These are phyloP conservation scores for Leptographium wingfieldii DNA, from an alignment of 2,329 filamentous ascomycete genomes.

Conservation along the genomic window DNA sequence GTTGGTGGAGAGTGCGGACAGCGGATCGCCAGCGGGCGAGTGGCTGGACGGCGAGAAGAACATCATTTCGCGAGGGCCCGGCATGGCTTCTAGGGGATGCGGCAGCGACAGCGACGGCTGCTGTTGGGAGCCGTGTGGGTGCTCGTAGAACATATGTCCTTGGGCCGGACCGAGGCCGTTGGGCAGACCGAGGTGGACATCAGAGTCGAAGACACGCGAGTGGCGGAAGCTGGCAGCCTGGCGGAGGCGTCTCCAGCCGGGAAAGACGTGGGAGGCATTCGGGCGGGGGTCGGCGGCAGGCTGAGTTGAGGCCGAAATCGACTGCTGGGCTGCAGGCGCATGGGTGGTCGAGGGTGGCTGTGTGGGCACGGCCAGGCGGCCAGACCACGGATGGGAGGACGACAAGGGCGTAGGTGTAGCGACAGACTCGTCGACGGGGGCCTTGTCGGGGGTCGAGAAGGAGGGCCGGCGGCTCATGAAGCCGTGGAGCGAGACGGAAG, in stretches of 20 bases:
- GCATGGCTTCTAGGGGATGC: conserved; percentile 20
- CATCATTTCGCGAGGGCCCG: conserved; percentile 22
- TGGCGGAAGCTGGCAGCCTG: conserved; percentile 38
- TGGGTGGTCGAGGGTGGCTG: conserved; percentile 13
- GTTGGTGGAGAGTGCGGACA: not conserved
- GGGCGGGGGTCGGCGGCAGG: conserved; percentile 19
- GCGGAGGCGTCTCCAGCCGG: conserved; percentile 37
- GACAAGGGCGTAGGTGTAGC: not conserved
- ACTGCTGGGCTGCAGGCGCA: not conserved
- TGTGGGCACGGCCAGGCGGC: conserved; percentile 15
- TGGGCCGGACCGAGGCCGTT: not conserved
- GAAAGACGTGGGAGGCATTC: conserved; percentile 32
- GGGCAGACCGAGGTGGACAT: conserved; percentile 10
- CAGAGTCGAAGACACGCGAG: conserved; percentile 30
- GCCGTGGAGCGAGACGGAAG: conserved; percentile 39
- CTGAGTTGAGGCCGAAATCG: not conserved
- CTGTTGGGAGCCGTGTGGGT: not conserved
- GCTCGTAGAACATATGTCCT: not conserved
- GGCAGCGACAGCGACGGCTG: not conserved
- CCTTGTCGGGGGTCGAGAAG: conserved; percentile 14
- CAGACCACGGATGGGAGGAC: conserved; percentile 2
- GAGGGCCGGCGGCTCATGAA: conserved; percentile 38
- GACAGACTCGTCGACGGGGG: conserved; percentile 3
- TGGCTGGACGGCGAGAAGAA: conserved; percentile 11
- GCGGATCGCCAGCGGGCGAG: not conserved